Base-by-base conservation (phyloP, 257 asterid species). In the Leptodermis oblonga region DNA sequence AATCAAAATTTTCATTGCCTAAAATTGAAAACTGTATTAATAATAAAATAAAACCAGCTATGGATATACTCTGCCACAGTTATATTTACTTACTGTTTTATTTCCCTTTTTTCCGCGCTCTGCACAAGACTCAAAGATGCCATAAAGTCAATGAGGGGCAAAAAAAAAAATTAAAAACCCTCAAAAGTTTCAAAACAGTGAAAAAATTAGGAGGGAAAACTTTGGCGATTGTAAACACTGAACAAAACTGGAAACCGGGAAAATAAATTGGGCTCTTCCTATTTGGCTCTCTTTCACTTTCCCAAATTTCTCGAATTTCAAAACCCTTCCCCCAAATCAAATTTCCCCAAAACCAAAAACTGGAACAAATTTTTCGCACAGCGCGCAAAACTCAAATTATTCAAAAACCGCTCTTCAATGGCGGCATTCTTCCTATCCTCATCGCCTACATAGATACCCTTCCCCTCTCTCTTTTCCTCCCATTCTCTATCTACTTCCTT, bases 351-450 rank as follows among this genome's bases (percentile, higher is more conserved):
- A 56, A 43, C 46, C 20, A 39, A 10, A n/a, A 54, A 7, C 61
- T 22, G 23, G 8, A 46, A 65, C 54, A 54, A 42, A 34, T 18
- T 1, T 4, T 4, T 58, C 45, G 15, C 58, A 22, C 70, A 46
- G 76, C 72, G 74, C 79, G 68, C 72, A 70, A 81, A 59, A 68
- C 69, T 51, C 10, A 79, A 74, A 79, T 65, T 51, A 25, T 42
- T 79, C 74, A 62, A 86, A 25, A 78, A n/a, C 1, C 61, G 25
- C 20, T 23, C 26, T 26, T 31, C 62, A 65, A 83, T 80, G 87
- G 85, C 88, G 78, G 75, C 53, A 58, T 45, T 37, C 1, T 33
- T 52, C 42, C 9, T 2, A 18, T 7, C 66, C 66, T 31, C 36
- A 55, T 52, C 34, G 12, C 30, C 73, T 76, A 69, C 77, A 53